Percentiles rank a stretch among this genome's conserved stretches.
Conservation (phyloP, 2,329 filamentous ascomycete species). For the Thermoascus crustaceus region DNA sequence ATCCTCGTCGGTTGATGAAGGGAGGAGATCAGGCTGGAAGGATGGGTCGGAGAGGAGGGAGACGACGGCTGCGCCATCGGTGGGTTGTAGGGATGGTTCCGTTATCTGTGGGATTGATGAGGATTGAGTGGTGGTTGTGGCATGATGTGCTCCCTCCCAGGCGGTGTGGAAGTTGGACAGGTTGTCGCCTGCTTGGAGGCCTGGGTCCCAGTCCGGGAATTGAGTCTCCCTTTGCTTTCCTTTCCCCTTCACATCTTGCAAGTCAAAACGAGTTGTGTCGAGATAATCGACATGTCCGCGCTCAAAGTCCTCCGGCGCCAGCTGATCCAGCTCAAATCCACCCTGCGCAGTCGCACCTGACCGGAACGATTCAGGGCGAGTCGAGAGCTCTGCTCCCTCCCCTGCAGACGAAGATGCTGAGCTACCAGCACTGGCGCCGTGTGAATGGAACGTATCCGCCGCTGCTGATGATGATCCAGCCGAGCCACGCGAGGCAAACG, state of each 20-base stretch:
- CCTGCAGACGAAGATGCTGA: slow-evolving; percentile 8
- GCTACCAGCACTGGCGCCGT: not conserved
- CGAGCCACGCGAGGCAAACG: slow-evolving; percentile 10
- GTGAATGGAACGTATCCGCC: slow-evolving; percentile 12
- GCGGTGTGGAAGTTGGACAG: slow-evolving; percentile 10
- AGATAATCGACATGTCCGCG: slow-evolving; percentile 8
- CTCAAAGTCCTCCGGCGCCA: slow-evolving; percentile 18
- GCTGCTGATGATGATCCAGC: slow-evolving; percentile 6
- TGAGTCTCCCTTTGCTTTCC: slow-evolving; percentile 2
- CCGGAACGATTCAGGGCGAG: slow-evolving; percentile 17
- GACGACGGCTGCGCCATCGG: slow-evolving; percentile 36
- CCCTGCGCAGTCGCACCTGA: slow-evolving; percentile 10
- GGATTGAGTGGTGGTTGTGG: not conserved
- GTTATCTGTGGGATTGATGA: not conserved
- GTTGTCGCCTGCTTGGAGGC: not conserved
- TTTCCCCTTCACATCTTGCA: slow-evolving; percentile 13
- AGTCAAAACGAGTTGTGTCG: slow-evolving; percentile 1
- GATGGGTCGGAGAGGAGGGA: slow-evolving; percentile 28
- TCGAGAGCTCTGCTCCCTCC: not conserved
- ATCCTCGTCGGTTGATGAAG: slow-evolving; percentile 15
- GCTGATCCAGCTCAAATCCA: slow-evolving; percentile 11
- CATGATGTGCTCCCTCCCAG: slow-evolving; percentile 13
- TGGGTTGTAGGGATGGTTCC: slow-evolving; percentile 7
- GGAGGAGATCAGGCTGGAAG: slow-evolving; percentile 25
- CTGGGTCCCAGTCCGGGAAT: not conserved